Base-by-base conservation (phyloP, 1,284 basidiomycete genomes). In the Ceratobasidium sp. region DNA sequence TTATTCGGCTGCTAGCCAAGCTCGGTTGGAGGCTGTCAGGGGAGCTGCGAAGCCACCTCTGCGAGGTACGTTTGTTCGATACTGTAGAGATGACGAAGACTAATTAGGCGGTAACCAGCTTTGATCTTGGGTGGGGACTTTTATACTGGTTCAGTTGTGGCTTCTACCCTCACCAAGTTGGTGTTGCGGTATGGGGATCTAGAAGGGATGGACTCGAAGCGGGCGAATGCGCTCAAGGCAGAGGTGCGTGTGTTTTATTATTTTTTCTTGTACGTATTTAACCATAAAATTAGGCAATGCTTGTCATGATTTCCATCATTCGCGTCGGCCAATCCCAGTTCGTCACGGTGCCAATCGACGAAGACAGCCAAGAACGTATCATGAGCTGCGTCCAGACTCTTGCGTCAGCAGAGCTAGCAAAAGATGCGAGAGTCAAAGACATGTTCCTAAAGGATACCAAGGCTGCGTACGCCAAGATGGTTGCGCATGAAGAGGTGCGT, bases 261-360 rank as follows among this genome's bases (percentile, higher is more conserved):
- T 16, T 50, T 14, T 6, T 14, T 8, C 14, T 39, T 14, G 2
- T 36, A n/a, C n/a, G n/a, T n/a, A n/a, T n/a, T n/a, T n/a, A n/a
- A n/a, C n/a, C 36, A 39, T 39, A 14, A 6, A 14, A 39, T 30
- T 75, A 93, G 91, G 91, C 95, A 1, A 98, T 99, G 93, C 86
- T 99, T 73, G 96, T 99, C 79, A 98, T 99, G 97, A 92, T 95
- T 1, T 97, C 94, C 18, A 86, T 97, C 78, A 93, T 99, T 77
- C 94, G 97, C 60, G 94, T 98, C 59, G 97, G 97, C 46, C 97
- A 98, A 83, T 96, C 94, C 73, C 96, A 97, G 80, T 97, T 97
- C 77, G 93, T 92, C 48, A 89, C 92, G 0, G 91, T 92, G 1
- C 92, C 93, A 16, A 99, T 99, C 76, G 97, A 99, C 83, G 97